Percentiles rank a stretch among this genome's conserved stretches.
Conservation (phyloP, 192 early-diverging fungal genomes). For the Lunasporangiospora selenospora region DNA sequence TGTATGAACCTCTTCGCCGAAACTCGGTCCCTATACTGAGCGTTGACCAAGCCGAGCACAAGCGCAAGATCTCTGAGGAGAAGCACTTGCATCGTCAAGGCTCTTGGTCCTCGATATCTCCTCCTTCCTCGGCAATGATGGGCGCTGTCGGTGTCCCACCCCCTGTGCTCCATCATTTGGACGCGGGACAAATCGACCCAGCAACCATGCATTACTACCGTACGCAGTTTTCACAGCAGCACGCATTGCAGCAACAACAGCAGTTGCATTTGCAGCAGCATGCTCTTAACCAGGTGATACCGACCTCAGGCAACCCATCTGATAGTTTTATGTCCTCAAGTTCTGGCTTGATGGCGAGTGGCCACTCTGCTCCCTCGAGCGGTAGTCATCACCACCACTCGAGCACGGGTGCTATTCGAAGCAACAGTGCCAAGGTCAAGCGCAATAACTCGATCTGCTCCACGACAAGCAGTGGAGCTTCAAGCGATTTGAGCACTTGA, state of each 20-base stretch:
- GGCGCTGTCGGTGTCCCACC: constrained; percentile 18
- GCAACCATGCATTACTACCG: constrained; percentile 49
- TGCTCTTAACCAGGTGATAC: constrained; percentile 30
- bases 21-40: constrained; percentile 45
- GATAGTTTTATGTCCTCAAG: constrained; percentile 27
- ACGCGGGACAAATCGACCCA: constrained; percentile 30
- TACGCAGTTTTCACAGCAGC: constrained; percentile 44
- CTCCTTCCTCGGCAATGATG: constrained; percentile 7
- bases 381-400: constrained; percentile 9
- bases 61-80: constrained; percentile 41
- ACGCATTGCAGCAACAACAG: constrained; percentile 23
- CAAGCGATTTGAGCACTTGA: constrained; percentile 83
- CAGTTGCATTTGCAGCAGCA: constrained; percentile 29
- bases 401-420: constrained; percentile 29
- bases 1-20: constrained; percentile 39
- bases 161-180: constrained; percentile 37
- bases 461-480: constrained; percentile 65
- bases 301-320: constrained; percentile 13
- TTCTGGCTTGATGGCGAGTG: constrained; percentile 2
- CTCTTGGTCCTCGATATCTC: constrained; percentile 38
- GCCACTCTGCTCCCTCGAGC: constrained; percentile 6
- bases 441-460: constrained; percentile 54
- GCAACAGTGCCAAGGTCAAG: constrained; percentile 40
- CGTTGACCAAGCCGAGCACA: constrained; percentile 41
- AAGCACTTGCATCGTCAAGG: constrained; percentile 45